Base-by-base conservation (phyloP, 1,284 basidiomycete genomes). In the Coriolopsis trogii region DNA sequence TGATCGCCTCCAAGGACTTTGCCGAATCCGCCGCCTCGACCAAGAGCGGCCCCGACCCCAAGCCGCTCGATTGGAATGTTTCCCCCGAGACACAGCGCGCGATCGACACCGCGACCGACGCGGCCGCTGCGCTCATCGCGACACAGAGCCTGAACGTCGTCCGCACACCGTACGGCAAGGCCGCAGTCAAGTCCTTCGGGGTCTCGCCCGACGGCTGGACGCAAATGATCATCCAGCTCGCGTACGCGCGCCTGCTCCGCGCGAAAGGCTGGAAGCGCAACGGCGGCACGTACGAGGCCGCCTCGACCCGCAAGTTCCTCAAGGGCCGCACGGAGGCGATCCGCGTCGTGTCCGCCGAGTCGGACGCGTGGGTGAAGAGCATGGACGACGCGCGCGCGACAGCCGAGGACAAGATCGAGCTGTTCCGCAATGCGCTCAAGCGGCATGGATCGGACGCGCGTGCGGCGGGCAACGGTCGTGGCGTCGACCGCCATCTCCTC, bases 161-260 rank as follows among this genome's bases (percentile, higher is more conserved):
- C 55, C 76, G 81, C 49, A 94, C 91, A 12, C 68, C 75, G 3
- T 96, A 95, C 63, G 94, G 94, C 20, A 95, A 95, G 72, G 81
- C 80, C 29, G 83, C 84, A n/a, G 90, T 96, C 74, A 96, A 96
- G 77, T 73, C 78, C 45, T 92, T 90, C 65, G 86, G 89, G 41
- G 84, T 90, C 21, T 89, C 89, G 18, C 93, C 93, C 1, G 94
- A 96, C 66, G 89, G 89, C n/a, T 96, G 93, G 92, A 84, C 89
- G 25, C 94, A 96, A 73, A 87, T 95, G 82, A 73, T 90, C 59
- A 78, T 95, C 52, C 93, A 96, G 69, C 75, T 96, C 41, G 93
- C 93, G 5, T 93, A 93, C 67, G 82, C 76, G 55, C 80, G 91
- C 7, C 76, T 93, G 45, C 70, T 86, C 30, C 75, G 54, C 18